Percentiles rank a stretch among this genome's conserved stretches.
phyloP scores from a whole-genome alignment of 176 grass and related monocot genomes.

The Eragrostis nindensis region DNA sequence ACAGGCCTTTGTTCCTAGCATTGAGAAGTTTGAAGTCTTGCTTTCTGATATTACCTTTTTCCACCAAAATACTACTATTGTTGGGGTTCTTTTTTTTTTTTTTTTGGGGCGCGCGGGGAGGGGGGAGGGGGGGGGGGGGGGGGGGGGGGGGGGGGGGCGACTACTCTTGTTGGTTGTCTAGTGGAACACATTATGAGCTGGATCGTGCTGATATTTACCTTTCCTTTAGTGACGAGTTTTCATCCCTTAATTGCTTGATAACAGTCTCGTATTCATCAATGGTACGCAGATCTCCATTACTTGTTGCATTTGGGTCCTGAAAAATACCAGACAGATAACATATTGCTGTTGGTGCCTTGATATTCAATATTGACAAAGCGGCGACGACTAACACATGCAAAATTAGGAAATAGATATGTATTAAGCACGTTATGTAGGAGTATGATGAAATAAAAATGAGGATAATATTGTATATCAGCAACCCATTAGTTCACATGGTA shows the following conservation, averaged over 20 bases:
- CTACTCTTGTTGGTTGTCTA: not conserved
- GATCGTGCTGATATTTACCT: slow-evolving; percentile 56
- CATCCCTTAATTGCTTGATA: slow-evolving; percentile 73
- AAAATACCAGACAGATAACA: slow-evolving; percentile 33
- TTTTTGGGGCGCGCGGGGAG: no score
- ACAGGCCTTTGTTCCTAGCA: not conserved
- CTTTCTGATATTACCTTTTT: not conserved
- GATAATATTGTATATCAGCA: slow-evolving; percentile 4
- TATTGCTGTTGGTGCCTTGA: not conserved
- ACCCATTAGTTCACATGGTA: not conserved
- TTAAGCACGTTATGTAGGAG: not conserved
- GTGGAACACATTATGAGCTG: slow-evolving; percentile 22
- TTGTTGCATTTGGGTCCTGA: slow-evolving; percentile 47
- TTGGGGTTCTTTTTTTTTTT: no score
- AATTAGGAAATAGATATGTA: slow-evolving; percentile 12
- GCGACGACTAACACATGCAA: slow-evolving; percentile 20
- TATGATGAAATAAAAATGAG: slow-evolving; percentile 5
- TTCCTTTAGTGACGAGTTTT: slow-evolving; percentile 76
- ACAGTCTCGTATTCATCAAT: slow-evolving; percentile 34
- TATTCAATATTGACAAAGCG: slow-evolving; percentile 9
- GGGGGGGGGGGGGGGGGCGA: no score
- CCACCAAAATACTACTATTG: not conserved
- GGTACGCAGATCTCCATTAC: slow-evolving; percentile 27
- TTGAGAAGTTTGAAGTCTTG: not conserved
- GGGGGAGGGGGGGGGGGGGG: no score